Evolutionary conservation across 1,139 yeast species (phyloP).

Genomic region (Pichia sorboxylosa): DNA sequence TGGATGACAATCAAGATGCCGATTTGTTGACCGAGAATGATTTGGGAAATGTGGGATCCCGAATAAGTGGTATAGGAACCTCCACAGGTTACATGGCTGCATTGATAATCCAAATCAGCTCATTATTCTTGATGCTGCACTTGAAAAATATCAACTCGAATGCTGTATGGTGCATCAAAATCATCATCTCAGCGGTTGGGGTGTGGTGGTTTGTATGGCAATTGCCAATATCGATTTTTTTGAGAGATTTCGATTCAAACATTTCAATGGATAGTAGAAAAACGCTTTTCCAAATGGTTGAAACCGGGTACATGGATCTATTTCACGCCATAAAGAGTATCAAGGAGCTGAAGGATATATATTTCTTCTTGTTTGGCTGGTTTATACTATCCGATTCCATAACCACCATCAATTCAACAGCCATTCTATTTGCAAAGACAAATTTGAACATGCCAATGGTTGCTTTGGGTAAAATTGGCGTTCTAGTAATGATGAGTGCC

Average conservation of each 20-base stretch:
- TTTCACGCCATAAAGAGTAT: constrained; percentile 43
- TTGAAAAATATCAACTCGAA: constrained; percentile 25
- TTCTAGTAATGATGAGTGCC: constrained; percentile 51
- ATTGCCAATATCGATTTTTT: constrained; percentile 37
- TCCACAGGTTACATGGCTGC: constrained; percentile 59
- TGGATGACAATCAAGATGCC: background rate
- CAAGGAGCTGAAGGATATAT: constrained; percentile 44
- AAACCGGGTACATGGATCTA: constrained; percentile 47
- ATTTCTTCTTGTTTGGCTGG: constrained; percentile 54
- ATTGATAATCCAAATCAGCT: constrained; percentile 43
- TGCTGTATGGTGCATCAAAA: constrained; percentile 27
- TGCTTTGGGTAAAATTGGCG: constrained; percentile 46
- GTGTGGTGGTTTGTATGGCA: constrained; percentile 64
- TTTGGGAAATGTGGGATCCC: constrained; percentile 28
- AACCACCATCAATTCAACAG: constrained; percentile 65
- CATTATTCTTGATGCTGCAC: constrained; percentile 34
- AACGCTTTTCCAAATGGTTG: constrained; percentile 4
- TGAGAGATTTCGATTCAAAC: constrained; percentile 25
- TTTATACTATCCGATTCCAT: constrained; percentile 58
- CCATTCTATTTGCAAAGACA: constrained; percentile 56
- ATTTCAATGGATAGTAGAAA: background rate
- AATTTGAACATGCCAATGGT: constrained; percentile 55
- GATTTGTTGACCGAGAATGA: constrained; percentile 1
- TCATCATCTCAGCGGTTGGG: constrained; percentile 50
- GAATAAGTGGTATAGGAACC: constrained; percentile 53